These are phyloP conservation scores for Perkinsus chesapeaki DNA, from an alignment of 169 alveolate genomes.

Conservation along the genomic window DNA sequence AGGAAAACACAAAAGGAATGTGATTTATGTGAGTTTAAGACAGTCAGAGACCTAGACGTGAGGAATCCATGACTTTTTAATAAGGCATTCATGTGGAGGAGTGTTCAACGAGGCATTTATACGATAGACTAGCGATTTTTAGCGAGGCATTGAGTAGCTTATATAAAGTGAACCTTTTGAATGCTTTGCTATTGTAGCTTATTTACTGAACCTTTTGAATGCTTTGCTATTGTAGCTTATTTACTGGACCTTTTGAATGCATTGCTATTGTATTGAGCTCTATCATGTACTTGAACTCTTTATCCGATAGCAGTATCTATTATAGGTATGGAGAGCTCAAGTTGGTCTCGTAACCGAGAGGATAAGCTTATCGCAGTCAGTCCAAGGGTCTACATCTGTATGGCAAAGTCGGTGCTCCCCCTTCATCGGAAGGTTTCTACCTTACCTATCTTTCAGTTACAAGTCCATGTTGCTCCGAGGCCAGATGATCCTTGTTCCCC, in stretches of 20 bases:
- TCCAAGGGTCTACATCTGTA: neutral
- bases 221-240: no score
- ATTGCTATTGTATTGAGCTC: neutral
- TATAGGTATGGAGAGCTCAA: neutral
- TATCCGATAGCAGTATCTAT: neutral
- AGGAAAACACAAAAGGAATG: neutral
- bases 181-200: no score
- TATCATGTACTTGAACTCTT: no score
- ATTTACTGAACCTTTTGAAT: no score
- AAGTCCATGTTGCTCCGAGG: neutral
- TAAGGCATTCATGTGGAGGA: no score
- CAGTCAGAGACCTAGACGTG: neutral
- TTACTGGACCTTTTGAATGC: no score
- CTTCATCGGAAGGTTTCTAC: neutral
- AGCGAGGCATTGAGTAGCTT: no score
- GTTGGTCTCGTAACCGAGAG: neutral
- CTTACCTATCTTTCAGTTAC: neutral
- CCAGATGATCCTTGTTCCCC: neutral
- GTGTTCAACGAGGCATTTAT: no score
- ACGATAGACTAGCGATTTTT: no score
- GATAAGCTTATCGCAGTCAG: neutral
- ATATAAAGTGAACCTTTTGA: no score
- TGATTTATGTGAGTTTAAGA: neutral
- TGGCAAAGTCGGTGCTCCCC: neutral
- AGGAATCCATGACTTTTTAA: no score